These are phyloP conservation scores for Aegilops tauschii DNA, from an alignment of 176 grass and related monocot species.

Conservation along the genomic window DNA sequence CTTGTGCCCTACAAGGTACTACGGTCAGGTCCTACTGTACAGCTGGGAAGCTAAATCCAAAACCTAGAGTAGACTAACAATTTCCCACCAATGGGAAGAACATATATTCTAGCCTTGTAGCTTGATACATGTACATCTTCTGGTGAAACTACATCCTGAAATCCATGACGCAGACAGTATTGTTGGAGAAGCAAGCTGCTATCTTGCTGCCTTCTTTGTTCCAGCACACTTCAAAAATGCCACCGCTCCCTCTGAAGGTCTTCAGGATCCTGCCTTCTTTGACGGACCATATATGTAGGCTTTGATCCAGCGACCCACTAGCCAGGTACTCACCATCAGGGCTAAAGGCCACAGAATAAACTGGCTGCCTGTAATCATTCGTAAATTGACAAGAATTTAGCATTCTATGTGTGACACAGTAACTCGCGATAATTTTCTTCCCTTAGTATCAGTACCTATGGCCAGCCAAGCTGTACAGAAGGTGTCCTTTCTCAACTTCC, in stretches of 20 bases:
- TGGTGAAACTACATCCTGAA: conserved; percentile 64
- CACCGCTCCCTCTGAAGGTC: conserved; percentile 82
- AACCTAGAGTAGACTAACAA: conserved; percentile 3
- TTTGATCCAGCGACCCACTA: conserved; percentile 93
- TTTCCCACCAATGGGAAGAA: not conserved
- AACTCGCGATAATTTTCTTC: not conserved
- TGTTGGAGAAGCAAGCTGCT: conserved; percentile 92
- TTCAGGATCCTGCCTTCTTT: conserved; percentile 88
- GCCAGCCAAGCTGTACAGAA: conserved; percentile 85
- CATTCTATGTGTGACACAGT: not conserved
- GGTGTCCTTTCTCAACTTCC: conserved; percentile 76
- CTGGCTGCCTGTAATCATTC: conserved; percentile 62
- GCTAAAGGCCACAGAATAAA: conserved; percentile 94
- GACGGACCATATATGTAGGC: conserved; percentile 94
- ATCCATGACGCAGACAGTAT: conserved; percentile 89
- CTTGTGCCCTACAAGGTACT: not conserved
- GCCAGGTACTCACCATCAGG: conserved; percentile 90
- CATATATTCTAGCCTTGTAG: not conserved
- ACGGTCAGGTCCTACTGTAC: conserved; percentile 19
- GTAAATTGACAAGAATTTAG: conserved; percentile 9
- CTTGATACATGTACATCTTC: not conserved
- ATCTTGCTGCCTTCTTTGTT: conserved; percentile 98
- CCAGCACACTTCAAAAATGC: conserved; percentile 99
- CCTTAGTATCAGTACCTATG: conserved; percentile 56
- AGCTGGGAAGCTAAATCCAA: conserved; percentile 2